Percentiles rank a stretch among this genome's conserved stretches.
phyloP scores from a whole-genome alignment of 1,284 basidiomycete genomes.

The Coniferiporia sulphurascens region DNA sequence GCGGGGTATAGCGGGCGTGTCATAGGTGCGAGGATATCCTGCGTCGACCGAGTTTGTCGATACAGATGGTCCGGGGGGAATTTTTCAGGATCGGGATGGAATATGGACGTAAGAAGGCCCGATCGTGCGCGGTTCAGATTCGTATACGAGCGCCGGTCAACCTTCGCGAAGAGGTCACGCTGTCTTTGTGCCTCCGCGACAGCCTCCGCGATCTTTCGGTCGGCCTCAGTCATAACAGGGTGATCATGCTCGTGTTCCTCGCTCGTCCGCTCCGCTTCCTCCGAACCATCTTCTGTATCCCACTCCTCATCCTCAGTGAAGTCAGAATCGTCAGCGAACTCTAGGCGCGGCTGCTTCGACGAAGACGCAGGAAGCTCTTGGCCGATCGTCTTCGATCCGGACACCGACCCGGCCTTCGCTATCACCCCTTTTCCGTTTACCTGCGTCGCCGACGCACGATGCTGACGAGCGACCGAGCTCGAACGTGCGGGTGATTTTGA shows the following conservation, averaged over 20 bases:
- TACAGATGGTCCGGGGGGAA: conserved; percentile 59
- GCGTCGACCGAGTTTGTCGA: conserved; percentile 43
- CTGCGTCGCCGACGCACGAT: not conserved
- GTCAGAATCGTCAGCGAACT: conserved; percentile 16
- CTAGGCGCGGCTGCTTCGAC: conserved; percentile 8
- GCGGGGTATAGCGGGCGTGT: conserved; percentile 15
- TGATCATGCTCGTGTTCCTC: conserved; percentile 11
- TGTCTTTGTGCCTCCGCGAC: conserved; percentile 64
- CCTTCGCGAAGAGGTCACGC: conserved; percentile 73
- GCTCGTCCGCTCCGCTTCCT: conserved; percentile 18
- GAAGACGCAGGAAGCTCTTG: not conserved
- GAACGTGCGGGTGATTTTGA: not conserved
- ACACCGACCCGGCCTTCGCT: not conserved
- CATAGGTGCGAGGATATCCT: conserved; percentile 39
- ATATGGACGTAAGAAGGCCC: conserved; percentile 59
- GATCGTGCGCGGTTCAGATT: conserved; percentile 44
- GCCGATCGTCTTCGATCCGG: not conserved
- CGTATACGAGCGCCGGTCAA: conserved; percentile 62
- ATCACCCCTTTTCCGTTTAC: conserved; percentile 1
- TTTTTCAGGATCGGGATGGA: conserved; percentile 62
- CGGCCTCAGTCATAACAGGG: conserved; percentile 22
- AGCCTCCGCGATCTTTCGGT: conserved; percentile 14
- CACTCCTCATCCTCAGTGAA: conserved; percentile 20
- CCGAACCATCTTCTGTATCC: conserved; percentile 30
- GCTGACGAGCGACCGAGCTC: not conserved